A percentile compares a stretch with the other conserved stretches of the same genome.
Evolutionary conservation across 192 early-diverging fungal genomes (phyloP).

Genomic region (Backusella luteola): DNA sequence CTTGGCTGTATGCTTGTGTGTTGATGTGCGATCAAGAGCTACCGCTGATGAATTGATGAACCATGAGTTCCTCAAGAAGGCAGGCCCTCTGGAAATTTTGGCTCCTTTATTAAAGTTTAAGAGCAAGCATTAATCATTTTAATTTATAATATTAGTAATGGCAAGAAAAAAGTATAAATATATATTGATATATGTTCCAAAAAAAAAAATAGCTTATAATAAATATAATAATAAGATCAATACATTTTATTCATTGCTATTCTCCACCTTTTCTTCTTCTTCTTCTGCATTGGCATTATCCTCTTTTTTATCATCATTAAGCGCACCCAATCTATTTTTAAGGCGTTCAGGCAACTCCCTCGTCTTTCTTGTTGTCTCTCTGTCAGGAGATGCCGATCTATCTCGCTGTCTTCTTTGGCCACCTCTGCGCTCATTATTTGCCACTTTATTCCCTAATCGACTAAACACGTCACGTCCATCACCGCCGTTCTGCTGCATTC

Average conservation of each 20-base stretch:
- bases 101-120: constrained; percentile 62
- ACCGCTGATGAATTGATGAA: constrained; percentile 74
- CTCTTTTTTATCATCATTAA: neutral
- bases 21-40: constrained; percentile 83
- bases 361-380: neutral
- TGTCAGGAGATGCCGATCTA: neutral
- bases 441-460: constrained; percentile 8
- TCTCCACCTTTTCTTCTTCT: neutral
- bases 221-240: neutral
- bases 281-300: neutral
- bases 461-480: constrained; percentile 9
- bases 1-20: constrained; percentile 81
- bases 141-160: neutral
- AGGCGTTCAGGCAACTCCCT: neutral
- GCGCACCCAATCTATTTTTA: neutral
- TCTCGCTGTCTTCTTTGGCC: neutral
- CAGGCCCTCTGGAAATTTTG: constrained; percentile 59
- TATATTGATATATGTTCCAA: neutral
- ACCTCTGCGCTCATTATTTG: neutral
- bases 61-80: constrained; percentile 71
- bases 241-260: neutral
- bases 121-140: constrained; percentile 1
- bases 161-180: neutral
- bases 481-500: neutral
- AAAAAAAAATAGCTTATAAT: neutral